These are phyloP conservation scores for Orbilia quercus DNA, from an alignment of 2,329 filamentous ascomycete genomes.

Conservation along the genomic window DNA sequence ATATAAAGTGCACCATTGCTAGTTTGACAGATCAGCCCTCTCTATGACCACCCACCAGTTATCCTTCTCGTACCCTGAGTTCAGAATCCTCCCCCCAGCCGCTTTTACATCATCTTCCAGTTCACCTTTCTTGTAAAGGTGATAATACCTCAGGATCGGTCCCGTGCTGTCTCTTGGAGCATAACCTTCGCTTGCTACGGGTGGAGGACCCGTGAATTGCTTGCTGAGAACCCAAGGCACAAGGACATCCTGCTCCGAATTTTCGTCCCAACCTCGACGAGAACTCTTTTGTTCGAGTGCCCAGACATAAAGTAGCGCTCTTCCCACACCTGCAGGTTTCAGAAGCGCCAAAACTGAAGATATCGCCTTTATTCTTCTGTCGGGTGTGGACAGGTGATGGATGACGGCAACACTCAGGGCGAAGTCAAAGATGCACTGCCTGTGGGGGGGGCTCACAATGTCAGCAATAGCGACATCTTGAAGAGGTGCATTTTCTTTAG, in stretches of 20 bases:
- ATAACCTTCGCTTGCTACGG: background rate
- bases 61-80: constrained; percentile 91
- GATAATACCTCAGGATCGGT: constrained; percentile 89
- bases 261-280: constrained; percentile 87
- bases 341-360: constrained; percentile 76
- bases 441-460: constrained; percentile 84
- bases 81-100: constrained; percentile 79
- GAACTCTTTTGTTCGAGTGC: constrained; percentile 90
- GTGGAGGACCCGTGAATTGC: constrained; percentile 33
- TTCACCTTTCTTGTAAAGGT: constrained; percentile 87
- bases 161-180: constrained; percentile 62
- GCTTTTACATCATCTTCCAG: constrained; percentile 80
- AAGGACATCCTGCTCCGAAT: constrained; percentile 86
- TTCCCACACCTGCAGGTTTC: constrained; percentile 62
- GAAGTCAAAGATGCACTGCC: constrained; percentile 76
- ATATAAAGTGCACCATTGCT: too few relatives aligned
- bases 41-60: constrained; percentile 92
- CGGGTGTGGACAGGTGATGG: constrained; percentile 86
- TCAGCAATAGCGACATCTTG: constrained; percentile 83
- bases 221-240: constrained; percentile 86
- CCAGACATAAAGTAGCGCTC: constrained; percentile 89
- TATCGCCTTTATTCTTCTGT: constrained; percentile 78
- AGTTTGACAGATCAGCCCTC: too few relatives aligned
- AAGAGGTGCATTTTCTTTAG: constrained; percentile 65
- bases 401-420: constrained; percentile 93